Base-by-base conservation (phyloP, 768 basidiomycete species). In the Auricularia sp. region DNA sequence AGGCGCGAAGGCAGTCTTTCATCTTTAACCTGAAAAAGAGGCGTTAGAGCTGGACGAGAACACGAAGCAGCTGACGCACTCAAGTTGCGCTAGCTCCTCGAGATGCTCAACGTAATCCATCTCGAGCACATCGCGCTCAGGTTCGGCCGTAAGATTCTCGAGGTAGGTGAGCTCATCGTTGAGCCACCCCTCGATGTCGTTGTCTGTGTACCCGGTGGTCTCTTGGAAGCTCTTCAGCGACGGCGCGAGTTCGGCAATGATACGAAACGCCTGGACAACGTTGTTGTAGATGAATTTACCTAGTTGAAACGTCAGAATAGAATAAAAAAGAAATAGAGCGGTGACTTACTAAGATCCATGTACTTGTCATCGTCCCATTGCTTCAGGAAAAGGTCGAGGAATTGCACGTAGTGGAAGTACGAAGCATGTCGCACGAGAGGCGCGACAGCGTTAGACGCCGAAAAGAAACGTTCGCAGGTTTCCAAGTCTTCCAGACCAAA, bases 321-420 rank as follows among this genome's bases (percentile, higher is more conserved):
- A 39, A 59, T 33, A n/a, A 8, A 16, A 21, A n/a, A 24, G 13
- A 42, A 5, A 54, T 64, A 16, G 37, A 13, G 33, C 47, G 13
- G 29, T n/a, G 59, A 67, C 66, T 11, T 44, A 69, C 67, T 62
- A 6, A 69, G 54, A n/a, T 63, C 65, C 33, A 37, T n/a, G 34
- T 68, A 66, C 63, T 66, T 68, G 24, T 70, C 70, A 35, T 70
- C 68, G 65, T 71, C 70, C 68, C 70, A 71, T 59, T 69, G 69
- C 44, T 44, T 29, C 59, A 67, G 69, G 64, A 65, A 62, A 10
- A 68, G 39, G 56, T 69, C 61, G 34, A 71, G 37, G 16, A 18
- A 29, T 54, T 64, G 65, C 10, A 16, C 29, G 29, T 65, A 64
- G 44, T 71, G 68, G 44, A 42, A 71, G 2, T 42, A n/a, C 18